Base-by-base conservation (phyloP, 441 rosid species). In the Pelargonium cotyledonis region DNA sequence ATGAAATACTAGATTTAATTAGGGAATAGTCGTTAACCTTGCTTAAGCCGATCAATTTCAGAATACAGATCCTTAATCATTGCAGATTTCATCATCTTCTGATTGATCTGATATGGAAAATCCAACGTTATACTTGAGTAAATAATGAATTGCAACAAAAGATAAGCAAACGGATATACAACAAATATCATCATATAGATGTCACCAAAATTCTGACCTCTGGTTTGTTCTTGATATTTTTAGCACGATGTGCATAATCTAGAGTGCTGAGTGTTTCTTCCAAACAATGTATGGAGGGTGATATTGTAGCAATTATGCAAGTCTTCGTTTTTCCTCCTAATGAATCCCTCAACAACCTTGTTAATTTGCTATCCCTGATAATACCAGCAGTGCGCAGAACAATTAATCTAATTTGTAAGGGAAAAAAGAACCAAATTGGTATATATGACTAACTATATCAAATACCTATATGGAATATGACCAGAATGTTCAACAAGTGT, bases 241-340 rank as follows among this genome's bases (percentile, higher is more conserved):
- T 95, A 47, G 99, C 98, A 66, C 98, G 97, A 72, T 95, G 93
- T 8, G 98, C 99, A 83, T 95, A 92, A 80, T 95, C 98, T 66
- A 95, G 81, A 68, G 99, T 95, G 84, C 95, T 95, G 70, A 95
- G 96, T 60, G 99, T 95, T 85, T 95, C 99, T 78, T 95, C 98
- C 81, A 95, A 78, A 82, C 89, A 89, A 81, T 89, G 92, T 62
- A 95, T 85, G 65, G 96, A 92, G 21, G 98, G 98, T 63, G 99
- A 89, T 77, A 95, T 79, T 10, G 98, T 95, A 71, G 99, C 99
- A 65, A 95, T 95, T 63, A 95, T 85, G 70, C 99, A 95, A 26
- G 99, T 95, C 82, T 95, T 95, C 70, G 99, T 95, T 83, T 95
- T 95, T 66, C 99, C 97, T 85, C 99, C 97, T 78, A 94, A 74